phyloP scores from a whole-genome alignment of 1,284 basidiomycete genomes.

The Coniferiporia sulphurascens region DNA sequence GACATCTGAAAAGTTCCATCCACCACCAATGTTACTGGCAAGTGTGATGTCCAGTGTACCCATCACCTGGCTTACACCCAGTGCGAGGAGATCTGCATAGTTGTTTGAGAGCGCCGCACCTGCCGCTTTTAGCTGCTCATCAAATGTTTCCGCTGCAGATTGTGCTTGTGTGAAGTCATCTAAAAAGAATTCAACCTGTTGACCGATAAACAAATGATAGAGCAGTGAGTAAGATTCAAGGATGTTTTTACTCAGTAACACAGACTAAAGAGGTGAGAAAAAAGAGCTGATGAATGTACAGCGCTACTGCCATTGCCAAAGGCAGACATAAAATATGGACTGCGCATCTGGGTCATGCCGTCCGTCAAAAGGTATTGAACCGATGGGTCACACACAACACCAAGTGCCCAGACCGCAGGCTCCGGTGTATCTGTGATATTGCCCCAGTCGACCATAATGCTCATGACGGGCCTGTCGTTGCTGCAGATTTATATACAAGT shows the following conservation, averaged over 20 bases:
- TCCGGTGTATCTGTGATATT: slow-evolving; percentile 21
- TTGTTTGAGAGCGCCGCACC: slow-evolving; percentile 27
- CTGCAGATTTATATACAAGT: too few species aligned
- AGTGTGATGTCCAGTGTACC: slow-evolving; percentile 38
- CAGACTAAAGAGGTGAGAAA: background rate
- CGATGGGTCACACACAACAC: slow-evolving; percentile 37
- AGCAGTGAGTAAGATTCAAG: background rate
- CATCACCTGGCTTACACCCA: slow-evolving; percentile 37
- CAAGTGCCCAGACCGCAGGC: slow-evolving; percentile 37
- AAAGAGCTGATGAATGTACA: background rate
- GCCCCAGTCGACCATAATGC: slow-evolving; percentile 29
- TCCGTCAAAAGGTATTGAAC: slow-evolving; percentile 29
- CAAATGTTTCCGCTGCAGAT: slow-evolving; percentile 30
- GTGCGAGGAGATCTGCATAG: slow-evolving; percentile 36
- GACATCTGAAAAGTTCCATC: slow-evolving; percentile 23
- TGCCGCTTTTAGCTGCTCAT: slow-evolving; percentile 31
- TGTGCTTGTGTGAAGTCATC: slow-evolving; percentile 33
- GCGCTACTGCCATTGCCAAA: slow-evolving; percentile 19
- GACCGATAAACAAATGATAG: background rate
- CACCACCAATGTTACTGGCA: slow-evolving; percentile 25
- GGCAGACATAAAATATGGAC: slow-evolving; percentile 31
- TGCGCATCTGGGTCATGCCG: slow-evolving; percentile 23
- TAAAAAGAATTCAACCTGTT: slow-evolving; percentile 36
- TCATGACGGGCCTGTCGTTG: slow-evolving; percentile 30
- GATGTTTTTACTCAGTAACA: background rate